Conservation (phyloP, 2,329 filamentous ascomycete genomes). For the Venturiaceae sp. region DNA sequence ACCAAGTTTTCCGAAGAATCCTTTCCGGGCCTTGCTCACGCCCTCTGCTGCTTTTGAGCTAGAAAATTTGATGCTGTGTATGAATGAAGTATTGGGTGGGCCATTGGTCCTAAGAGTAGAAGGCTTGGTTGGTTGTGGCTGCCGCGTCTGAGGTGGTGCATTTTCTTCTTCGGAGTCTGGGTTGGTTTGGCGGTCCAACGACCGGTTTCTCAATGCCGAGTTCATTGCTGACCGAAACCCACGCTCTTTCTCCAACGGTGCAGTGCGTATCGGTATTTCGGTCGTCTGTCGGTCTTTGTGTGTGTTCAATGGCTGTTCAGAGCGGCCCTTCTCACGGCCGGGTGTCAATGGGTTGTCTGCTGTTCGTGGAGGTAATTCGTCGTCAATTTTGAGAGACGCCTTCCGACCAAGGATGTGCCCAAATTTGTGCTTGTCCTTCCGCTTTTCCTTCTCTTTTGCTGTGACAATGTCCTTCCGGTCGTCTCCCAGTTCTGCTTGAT, state of each 20-base stretch:
- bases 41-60: constrained; percentile 65
- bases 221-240: constrained; percentile 58
- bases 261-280: constrained; percentile 43
- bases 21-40: constrained; percentile 64
- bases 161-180: background rate
- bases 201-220: constrained; percentile 58
- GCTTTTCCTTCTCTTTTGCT: background rate
- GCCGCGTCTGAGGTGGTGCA: background rate
- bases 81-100: constrained; percentile 38
- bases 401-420: constrained; percentile 3
- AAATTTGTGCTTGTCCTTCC: constrained; percentile 5
- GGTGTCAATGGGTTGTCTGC: background rate
- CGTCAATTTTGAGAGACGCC: background rate
- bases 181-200: constrained; percentile 52
- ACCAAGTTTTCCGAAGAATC: constrained; percentile 69
- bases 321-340: background rate
- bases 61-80: constrained; percentile 64
- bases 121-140: background rate
- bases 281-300: constrained; percentile 16
- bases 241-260: constrained; percentile 57
- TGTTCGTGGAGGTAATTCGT: background rate
- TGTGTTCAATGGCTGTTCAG: background rate
- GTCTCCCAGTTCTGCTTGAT: background rate
- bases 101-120: background rate
- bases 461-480: background rate